Base-by-base conservation (phyloP, 2,329 filamentous ascomycete species). In the Hypoxylon sp. region DNA sequence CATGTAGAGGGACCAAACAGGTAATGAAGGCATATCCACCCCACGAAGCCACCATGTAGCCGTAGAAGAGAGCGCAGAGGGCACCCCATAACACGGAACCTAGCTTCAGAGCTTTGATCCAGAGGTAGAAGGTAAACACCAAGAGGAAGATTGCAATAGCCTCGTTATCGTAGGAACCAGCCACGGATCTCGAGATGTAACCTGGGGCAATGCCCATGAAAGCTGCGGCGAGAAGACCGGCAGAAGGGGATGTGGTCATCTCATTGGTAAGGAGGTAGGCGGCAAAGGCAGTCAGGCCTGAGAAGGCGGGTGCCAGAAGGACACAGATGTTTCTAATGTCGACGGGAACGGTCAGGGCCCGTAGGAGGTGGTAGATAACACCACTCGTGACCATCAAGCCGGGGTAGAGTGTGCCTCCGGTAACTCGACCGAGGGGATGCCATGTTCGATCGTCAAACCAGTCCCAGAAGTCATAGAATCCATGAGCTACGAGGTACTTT, bases 391-490 rank as follows among this genome's bases (percentile, higher is more conserved):
- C 96, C 96, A 99, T 99, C 76, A 99, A 87, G 75, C 96, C 96
- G 53, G 96, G 96, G 80, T 99, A 99, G 69, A 99, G 88, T n/a
- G 96, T 99, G 77, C 96, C 96, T 81, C 96, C 96, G 65, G 96
- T 99, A 78, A 99, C 96, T 84, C 96, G 93, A 74, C 96, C 96
- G 67, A 99, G 91, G 74, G 96, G 96, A 82, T 99, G 95, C 96
- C 96, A 99, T 88, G 96, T 99, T 84, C 96, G 90, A 85, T 99
- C 96, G 81, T 99, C 96, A 78, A 99, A 99, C 96, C 96, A 99
- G 80, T 99, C 95, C 96, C 96, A 99, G 80, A 99, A 99, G 80
- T 92, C 94, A 81, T 97, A 96, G 83, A 99, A 98, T 75, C 96
- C 96, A 89, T 99, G 89, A 77, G 95, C 88, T 60, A 99, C 93